A percentile compares a stretch with the other conserved stretches of the same genome.
These are phyloP conservation scores for Neurospora hispaniola DNA, from an alignment of 495 filamentous ascomycete species.

Conservation along the genomic window DNA sequence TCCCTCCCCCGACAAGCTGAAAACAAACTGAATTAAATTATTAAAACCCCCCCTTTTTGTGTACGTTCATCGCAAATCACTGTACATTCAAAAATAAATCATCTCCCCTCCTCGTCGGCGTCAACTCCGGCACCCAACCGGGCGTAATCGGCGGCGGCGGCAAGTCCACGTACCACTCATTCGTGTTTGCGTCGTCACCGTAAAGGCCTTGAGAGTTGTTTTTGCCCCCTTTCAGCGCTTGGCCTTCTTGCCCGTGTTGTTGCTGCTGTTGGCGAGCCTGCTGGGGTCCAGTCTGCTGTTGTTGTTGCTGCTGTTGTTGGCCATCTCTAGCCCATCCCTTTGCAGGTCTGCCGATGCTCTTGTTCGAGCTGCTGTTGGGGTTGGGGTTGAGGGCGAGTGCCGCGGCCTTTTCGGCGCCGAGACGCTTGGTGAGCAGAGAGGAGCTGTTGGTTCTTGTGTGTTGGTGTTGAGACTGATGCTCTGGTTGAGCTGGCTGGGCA, in stretches of 20 bases:
- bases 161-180: not conserved
- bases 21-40: not conserved
- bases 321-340: conserved; percentile 6
- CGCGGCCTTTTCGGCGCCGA: conserved; percentile 36
- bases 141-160: conserved; percentile 35
- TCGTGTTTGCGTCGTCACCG: not conserved
- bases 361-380: not conserved
- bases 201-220: not conserved
- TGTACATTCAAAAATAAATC: conserved; percentile 35
- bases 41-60: not conserved
- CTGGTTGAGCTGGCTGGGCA: not conserved
- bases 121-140: conserved; percentile 40
- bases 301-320: not conserved
- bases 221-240: not conserved
- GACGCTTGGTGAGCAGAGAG: conserved; percentile 37
- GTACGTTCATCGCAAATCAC: conserved; percentile 5
- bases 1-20: not conserved
- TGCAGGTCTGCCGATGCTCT: not conserved
- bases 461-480: conserved; percentile 6
- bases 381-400: conserved; percentile 22
- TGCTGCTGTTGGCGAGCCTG: not conserved
- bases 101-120: conserved; percentile 35
- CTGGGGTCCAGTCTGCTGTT: not conserved
- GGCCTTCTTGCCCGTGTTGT: conserved; percentile 9
- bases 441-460: conserved; percentile 11